Conservation (phyloP, 2,329 filamentous ascomycete species). For the Apiospora hydei region DNA sequence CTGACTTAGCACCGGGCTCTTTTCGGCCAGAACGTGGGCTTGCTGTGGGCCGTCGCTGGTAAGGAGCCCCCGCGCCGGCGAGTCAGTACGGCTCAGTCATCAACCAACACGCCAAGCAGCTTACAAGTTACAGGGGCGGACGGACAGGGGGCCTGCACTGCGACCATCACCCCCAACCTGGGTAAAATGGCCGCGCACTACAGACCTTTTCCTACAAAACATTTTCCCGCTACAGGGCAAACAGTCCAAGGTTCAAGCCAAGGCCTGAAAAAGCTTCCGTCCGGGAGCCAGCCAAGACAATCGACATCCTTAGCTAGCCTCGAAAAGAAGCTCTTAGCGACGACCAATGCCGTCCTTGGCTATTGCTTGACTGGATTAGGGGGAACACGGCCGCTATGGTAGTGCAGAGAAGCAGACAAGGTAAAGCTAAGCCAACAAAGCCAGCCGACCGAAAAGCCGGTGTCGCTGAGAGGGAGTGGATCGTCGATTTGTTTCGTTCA, state of each 20-base stretch:
- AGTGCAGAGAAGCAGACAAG: neutral
- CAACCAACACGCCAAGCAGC: neutral
- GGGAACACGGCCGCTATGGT: neutral
- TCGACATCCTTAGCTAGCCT: neutral
- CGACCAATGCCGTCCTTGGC: slow-evolving; percentile 17
- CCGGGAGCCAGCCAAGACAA: slow-evolving; percentile 11
- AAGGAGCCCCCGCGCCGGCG: slow-evolving; percentile 17
- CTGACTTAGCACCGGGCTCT: slow-evolving; percentile 26
- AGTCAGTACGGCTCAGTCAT: slow-evolving; percentile 20
- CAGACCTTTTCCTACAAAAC: neutral
- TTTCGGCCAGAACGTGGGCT: slow-evolving; percentile 28
- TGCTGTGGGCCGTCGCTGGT: slow-evolving; percentile 1
- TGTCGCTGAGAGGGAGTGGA: slow-evolving; percentile 2
- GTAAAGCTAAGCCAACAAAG: neutral
- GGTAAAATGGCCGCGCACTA: slow-evolving; percentile 9
- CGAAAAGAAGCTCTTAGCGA: slow-evolving; percentile 1
- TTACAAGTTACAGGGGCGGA: neutral
- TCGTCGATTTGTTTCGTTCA: neutral
- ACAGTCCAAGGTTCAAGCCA: neutral
- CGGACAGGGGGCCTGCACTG: neutral
- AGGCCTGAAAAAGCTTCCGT: neutral
- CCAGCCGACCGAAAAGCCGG: neutral
- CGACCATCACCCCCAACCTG: neutral
- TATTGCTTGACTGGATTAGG: neutral
- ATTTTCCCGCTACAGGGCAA: neutral